Evolutionary conservation across 1,139 yeast species (phyloP).

Genomic region (Casaregolazyma suthepensis): DNA sequence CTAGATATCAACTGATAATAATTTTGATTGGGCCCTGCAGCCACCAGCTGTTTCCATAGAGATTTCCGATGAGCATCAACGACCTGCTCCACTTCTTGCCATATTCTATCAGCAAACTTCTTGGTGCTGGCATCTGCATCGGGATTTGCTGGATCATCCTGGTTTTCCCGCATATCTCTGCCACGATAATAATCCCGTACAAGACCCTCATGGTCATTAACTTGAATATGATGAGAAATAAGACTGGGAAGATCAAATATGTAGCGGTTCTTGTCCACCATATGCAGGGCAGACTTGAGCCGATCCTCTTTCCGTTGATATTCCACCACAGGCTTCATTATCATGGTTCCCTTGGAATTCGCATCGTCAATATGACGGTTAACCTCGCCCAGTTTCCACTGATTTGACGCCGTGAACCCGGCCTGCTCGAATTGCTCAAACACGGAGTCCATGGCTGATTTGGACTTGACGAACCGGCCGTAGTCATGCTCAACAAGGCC

Average conservation of each 20-base stretch:
- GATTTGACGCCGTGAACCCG: slow-evolving; percentile 36
- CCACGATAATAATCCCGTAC: slow-evolving; percentile 65
- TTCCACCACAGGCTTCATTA: slow-evolving; percentile 71
- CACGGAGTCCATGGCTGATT: slow-evolving; percentile 57
- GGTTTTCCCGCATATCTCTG: slow-evolving; percentile 32
- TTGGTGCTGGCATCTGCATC: slow-evolving; percentile 24
- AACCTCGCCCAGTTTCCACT: slow-evolving; percentile 31
- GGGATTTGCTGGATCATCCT: slow-evolving; percentile 21
- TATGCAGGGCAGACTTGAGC: slow-evolving; percentile 52
- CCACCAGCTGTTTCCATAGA: slow-evolving; percentile 54
- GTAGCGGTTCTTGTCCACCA: slow-evolving; percentile 55
- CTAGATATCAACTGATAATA: slow-evolving; percentile 54
- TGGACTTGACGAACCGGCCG: slow-evolving; percentile 67
- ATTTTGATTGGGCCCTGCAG: slow-evolving; percentile 36
- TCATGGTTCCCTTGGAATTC: slow-evolving; percentile 46
- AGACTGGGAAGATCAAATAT: slow-evolving; percentile 69
- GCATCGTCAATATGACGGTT: slow-evolving; percentile 33
- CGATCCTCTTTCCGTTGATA: slow-evolving; percentile 56
- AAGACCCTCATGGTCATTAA: slow-evolving; percentile 64
- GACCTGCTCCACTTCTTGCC: slow-evolving; percentile 61
- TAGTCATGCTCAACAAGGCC: slow-evolving; percentile 68
- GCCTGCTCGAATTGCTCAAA: slow-evolving; percentile 43
- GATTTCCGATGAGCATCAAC: slow-evolving; percentile 58
- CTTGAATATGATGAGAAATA: slow-evolving; percentile 47
- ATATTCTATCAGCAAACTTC: slow-evolving; percentile 46